Evolutionary conservation across 78 protist species (phyloP).

Genomic region (Paulinella micropora): DNA sequence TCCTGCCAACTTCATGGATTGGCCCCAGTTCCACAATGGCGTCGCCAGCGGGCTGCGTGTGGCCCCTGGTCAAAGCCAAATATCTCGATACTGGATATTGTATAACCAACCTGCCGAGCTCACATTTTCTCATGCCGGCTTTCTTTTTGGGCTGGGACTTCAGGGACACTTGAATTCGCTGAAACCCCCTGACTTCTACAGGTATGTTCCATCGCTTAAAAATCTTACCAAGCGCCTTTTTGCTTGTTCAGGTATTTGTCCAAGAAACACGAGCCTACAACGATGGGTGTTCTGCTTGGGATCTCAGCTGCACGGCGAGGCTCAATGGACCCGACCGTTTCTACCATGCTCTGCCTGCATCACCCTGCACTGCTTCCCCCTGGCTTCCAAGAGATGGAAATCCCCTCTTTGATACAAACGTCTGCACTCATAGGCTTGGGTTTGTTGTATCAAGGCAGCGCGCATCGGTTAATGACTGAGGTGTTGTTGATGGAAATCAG

Average conservation of each 20-base stretch:
- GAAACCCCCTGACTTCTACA: conserved; percentile 33
- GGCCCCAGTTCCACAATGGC: conserved; percentile 80
- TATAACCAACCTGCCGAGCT: background rate
- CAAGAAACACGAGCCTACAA: conserved; percentile 46
- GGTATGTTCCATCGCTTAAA: background rate
- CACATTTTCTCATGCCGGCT: conserved; percentile 20
- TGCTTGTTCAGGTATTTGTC: conserved; percentile 31
- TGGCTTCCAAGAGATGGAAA: conserved; percentile 45
- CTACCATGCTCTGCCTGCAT: conserved; percentile 61
- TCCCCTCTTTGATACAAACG: conserved; percentile 35
- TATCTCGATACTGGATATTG: background rate
- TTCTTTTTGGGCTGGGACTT: conserved; percentile 64
- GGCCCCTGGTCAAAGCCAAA: background rate
- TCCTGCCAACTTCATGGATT: background rate
- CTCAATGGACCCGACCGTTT: conserved; percentile 45
- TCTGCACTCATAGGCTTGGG: conserved; percentile 72
- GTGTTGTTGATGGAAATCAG: conserved; percentile 55
- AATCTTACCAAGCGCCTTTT: background rate
- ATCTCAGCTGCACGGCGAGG: conserved; percentile 51
- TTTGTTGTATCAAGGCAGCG: conserved; percentile 51
- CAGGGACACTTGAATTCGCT: conserved; percentile 50
- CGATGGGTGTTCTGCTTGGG: conserved; percentile 65
- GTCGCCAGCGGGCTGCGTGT: conserved; percentile 60
- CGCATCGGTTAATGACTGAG: conserved; percentile 58
- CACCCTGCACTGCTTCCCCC: conserved; percentile 72